A percentile compares a stretch with the other conserved stretches of the same genome.
Evolutionary conservation across 78 protist species (phyloP).

Genomic region (Paulinella micropora): DNA sequence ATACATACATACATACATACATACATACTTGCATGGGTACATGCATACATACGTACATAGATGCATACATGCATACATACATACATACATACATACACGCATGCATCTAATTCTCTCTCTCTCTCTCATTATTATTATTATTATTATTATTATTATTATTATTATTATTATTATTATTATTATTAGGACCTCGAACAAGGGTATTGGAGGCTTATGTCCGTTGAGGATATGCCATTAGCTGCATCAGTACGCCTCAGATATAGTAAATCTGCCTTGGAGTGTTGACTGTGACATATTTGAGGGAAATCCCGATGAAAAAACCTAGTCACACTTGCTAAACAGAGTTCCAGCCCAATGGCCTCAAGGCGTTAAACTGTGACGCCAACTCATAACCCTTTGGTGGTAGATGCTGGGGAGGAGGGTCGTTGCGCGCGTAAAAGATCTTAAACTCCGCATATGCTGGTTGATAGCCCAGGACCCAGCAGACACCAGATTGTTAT

Average conservation of each 20-base stretch:
- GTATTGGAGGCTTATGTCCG: not conserved
- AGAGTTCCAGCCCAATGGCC: no score
- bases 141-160: not conserved
- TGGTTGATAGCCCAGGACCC: no score
- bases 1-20: conserved; percentile 1
- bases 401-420: no score
- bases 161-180: not conserved
- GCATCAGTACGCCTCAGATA: not conserved
- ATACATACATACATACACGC: not conserved
- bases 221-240: not conserved
- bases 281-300: not conserved
- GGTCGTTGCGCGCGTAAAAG: no score
- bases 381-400: no score
- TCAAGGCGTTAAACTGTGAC: no score
- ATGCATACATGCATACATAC: not conserved
- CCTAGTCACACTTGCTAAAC: no score
- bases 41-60: not conserved
- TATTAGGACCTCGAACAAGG: no score
- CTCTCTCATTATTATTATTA: not conserved
- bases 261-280: not conserved
- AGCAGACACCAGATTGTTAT: no score
- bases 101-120: not conserved
- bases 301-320: not conserved
- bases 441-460: no score
- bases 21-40: not conserved